Evolutionary conservation across 2,329 filamentous ascomycete genomes (phyloP), one percentile per base, ranked within the genome.

Genomic region (Saccharata proteae): DNA sequence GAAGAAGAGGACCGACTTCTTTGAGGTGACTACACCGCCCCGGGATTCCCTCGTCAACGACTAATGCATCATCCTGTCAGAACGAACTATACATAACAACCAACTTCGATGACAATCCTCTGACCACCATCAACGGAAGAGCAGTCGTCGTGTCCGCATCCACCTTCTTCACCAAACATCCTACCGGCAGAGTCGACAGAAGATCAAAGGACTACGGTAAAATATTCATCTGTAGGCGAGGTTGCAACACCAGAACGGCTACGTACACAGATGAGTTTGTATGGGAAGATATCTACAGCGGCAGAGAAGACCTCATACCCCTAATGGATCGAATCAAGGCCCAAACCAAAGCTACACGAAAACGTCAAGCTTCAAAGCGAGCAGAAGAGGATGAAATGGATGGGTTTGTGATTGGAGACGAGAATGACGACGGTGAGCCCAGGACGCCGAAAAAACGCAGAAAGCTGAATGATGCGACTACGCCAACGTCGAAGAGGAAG

Each of bases 1-100:
- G 36, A 88, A 82, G 58, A 93, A 90, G 59, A 68, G 84, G 47
- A 69, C 64, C 9, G 90, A 98, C 56, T 83, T 74, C 37, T 55
- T 92, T 31, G 72, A 72, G 48, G 74, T 80, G 61, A 36, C 59
- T 45, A 9, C 17, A 20, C 7, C 12, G n/a, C n/a, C 20, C 20
- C 20, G 20, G n/a, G n/a, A 22, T 8, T n/a, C n/a, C 8, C n/a
- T 22, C 8, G 20, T 8, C 7, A 6, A 15, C 10, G 16, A 20
- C 13, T 40, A 41, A n/a, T n/a, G n/a, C n/a, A n/a, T n/a, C 19
- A 39, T 34, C 20, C 41, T 49, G 27, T 12, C 40, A 83, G 67
- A 92, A 93, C 48, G 90, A 98, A 55, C 67, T 94, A 10, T 98
- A 96, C 49, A 77, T 96, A 34, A 92, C 85, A 0, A 71, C 82